Base-by-base conservation (phyloP, 2,329 filamentous ascomycete species). In the Paradendryphiella salina region DNA sequence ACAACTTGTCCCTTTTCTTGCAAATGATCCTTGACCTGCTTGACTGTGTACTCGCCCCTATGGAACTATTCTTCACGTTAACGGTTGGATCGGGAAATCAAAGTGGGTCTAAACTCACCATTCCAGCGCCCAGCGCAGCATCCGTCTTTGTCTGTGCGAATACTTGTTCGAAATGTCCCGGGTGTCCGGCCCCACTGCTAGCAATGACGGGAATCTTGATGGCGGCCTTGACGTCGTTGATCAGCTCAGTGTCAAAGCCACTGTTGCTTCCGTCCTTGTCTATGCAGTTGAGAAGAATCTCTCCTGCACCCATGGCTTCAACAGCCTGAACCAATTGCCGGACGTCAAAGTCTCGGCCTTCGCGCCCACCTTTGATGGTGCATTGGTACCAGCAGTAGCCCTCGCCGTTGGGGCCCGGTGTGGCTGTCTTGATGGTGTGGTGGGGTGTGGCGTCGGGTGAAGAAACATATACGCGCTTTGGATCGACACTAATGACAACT, bases 241-340 rank as follows among this genome's bases (percentile, higher is more conserved):
- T 90, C 47, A 99, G 80, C 77, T 97, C 94, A 8, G 96, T 80
- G 73, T 99, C 94, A 70, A 96, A 99, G 1, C 94, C 94, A 63
- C 84, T 88, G 76, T 96, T 96, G 49, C 89, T 94, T 46, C 94
- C 94, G 73, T 99, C 94, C 70, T 88, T 90, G 78, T 99, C 94
- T 66, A 99, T 99, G 78, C 92, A 96, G 76, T 99, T 99, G 49
- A 99, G 83, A 43, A 99, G 78, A 51, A 99, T 89, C 79, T 99
- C 94, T 49, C 94, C 94, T 1, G 89, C 84, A 45, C 94, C 94
- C 90, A 99, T 95, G 49, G 90, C 91, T 77, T 99, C 91, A 29
- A 97, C 93, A 10, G 94, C 94, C 61, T 83, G 85, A 8, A 87
- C 85, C 8, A 99, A 82, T 76, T 97, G 89, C 11, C 92, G 84